These are phyloP conservation scores for Globisporangium rhizosaccharum DNA, from an alignment of 352 stramenopile species.

Conservation along the genomic window DNA sequence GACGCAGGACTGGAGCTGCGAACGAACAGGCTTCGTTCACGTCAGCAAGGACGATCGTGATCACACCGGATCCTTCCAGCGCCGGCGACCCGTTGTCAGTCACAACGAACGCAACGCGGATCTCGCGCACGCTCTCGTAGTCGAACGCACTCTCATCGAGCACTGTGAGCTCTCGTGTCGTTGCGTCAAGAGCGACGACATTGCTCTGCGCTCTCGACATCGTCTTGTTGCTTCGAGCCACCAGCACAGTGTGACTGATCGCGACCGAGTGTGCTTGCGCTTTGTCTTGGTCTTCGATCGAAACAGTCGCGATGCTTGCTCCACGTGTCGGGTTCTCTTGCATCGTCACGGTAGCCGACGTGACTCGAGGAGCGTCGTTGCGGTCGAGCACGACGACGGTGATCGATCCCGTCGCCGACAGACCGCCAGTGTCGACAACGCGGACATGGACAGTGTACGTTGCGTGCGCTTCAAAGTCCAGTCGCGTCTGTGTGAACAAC, in stretches of 20 bases:
- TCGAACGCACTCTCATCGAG: background rate
- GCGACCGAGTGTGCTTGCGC: slow-evolving; percentile 5
- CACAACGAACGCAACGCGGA: slow-evolving; percentile 1
- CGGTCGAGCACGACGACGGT: slow-evolving; percentile 5
- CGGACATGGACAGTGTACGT: slow-evolving; percentile 1
- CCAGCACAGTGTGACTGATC: background rate
- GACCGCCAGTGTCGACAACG: background rate
- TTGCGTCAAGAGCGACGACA: background rate
- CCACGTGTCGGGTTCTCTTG: background rate
- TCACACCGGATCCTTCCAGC: background rate
- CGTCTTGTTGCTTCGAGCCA: slow-evolving; percentile 3
- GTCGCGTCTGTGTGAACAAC: background rate
- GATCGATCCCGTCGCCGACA: background rate
- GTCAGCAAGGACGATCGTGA: slow-evolving; percentile 2
- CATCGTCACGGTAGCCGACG: background rate
- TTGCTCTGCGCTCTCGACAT: background rate
- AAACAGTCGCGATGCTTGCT: background rate
- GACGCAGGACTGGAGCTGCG: background rate
- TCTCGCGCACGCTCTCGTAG: slow-evolving; percentile 4
- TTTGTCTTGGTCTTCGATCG: slow-evolving; percentile 4
- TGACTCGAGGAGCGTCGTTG: slow-evolving; percentile 1
- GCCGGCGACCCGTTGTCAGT: slow-evolving; percentile 2
- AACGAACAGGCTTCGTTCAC: slow-evolving; percentile 9
- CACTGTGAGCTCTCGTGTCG: background rate
- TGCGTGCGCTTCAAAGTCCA: slow-evolving; percentile 5